phyloP scores from a whole-genome alignment of 768 basidiomycete species.

The Chalciporus chontae region DNA sequence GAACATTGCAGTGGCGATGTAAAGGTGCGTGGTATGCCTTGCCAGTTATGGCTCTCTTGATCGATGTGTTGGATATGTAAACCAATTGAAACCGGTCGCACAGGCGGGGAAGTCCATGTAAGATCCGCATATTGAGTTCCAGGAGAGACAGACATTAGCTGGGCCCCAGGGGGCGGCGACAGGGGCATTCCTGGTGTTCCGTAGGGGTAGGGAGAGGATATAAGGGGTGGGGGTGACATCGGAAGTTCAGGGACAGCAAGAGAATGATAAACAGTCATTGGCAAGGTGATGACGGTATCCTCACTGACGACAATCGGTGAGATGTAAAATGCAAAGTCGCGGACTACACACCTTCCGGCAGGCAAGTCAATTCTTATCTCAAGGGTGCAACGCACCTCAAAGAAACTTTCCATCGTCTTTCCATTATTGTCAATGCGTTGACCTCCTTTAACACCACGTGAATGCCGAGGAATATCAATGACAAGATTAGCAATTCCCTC shows the following conservation, averaged over 20 bases:
- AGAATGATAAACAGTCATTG: conserved; percentile 63
- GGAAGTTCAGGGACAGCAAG: conserved; percentile 44
- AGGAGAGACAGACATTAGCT: conserved; percentile 7
- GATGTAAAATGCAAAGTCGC: conserved; percentile 3
- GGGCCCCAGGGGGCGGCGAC: conserved; percentile 24
- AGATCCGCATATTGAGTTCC: conserved; percentile 10
- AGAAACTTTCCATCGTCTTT: conserved; percentile 48
- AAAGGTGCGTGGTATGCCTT: conserved; percentile 26
- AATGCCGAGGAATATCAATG: conserved; percentile 69
- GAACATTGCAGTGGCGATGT: conserved; percentile 44
- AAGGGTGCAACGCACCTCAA: conserved; percentile 66
- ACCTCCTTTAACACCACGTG: conserved; percentile 65
- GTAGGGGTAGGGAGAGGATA: conserved; percentile 19
- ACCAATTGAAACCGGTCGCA: conserved; percentile 4
- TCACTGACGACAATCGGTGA: conserved; percentile 45
- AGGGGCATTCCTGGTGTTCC: conserved; percentile 14
- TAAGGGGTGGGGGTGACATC: conserved; percentile 26
- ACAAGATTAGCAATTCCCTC: conserved; percentile 80
- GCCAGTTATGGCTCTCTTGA: conserved; percentile 16
- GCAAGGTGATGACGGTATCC: conserved; percentile 63
- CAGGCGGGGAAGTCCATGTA: conserved; percentile 4
- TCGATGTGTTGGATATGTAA: conserved; percentile 5
- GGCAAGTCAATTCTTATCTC: conserved; percentile 61
- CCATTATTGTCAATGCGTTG: conserved; percentile 50
- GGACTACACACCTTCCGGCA: conserved; percentile 54